Evolutionary conservation across 2,329 filamentous ascomycete genomes (phyloP), one percentile per base, ranked within the genome.

Genomic region (Alternaria sp.): DNA sequence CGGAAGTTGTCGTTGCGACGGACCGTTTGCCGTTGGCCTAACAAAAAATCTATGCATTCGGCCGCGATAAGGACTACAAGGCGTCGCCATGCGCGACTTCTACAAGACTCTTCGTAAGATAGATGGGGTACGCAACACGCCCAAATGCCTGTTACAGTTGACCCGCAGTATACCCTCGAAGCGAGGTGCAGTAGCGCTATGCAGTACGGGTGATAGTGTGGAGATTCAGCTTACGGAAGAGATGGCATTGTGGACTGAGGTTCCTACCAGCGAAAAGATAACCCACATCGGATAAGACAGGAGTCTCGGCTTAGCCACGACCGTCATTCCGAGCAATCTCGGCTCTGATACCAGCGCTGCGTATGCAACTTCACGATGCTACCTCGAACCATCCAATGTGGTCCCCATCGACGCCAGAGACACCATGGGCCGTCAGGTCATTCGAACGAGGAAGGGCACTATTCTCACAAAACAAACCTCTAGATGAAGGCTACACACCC

Each of bases 121-220:
- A 26, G 40, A 66, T 60, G 62, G 60, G 46, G 36, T 61, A 51
- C 46, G 32, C 50, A 30, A 65, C 52, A 57, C 61, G 55, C 62
- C 53, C n/a, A 63, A 52, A 54, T 56, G 25, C 44, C 53, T 61
- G 40, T 57, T 44, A 57, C 43, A 58, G 36, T n/a, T 21, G 43
- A 55, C 52, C 26, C 21, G 40, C 61, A 51, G 26, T 30, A 36
- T 32, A 13, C 19, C 23, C 61, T 60, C 44, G 40, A 62, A 58
- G 49, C 44, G 57, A 67, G 30, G 23, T 70, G 72, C 67, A 72
- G 68, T 74, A 74, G 67, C 62, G 66, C 44, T 44, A 66, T 32
- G 25, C 53, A 30, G 43, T 21, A 45, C 60, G 43, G 26, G 50
- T 15, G 36, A 57, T 67, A 67, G 65, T 71, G 73, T 70, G 72